phyloP scores from a whole-genome alignment of 179 eudicot genomes.

The Silene vulgaris region DNA sequence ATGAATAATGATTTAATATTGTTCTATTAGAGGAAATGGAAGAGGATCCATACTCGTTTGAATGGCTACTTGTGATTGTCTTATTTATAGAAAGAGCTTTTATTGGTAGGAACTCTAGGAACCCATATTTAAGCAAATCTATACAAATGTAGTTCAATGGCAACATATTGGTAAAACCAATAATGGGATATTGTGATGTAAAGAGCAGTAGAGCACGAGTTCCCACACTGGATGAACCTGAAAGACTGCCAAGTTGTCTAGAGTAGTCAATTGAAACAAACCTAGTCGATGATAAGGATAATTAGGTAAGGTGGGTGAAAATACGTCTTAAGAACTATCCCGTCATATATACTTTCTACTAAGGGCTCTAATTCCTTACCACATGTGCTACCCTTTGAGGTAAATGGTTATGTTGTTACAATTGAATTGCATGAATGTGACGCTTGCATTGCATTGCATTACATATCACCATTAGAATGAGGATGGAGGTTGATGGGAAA shows the following conservation, averaged over 20 bases:
- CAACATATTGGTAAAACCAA: neutral
- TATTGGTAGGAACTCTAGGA: neutral
- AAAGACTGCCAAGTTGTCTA: neutral
- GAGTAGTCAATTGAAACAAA: neutral
- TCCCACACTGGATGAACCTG: neutral
- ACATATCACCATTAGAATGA: neutral
- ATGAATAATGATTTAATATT: no score
- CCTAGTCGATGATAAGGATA: neutral
- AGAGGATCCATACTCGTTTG: no score
- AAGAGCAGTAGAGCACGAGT: neutral
- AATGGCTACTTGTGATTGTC: neutral
- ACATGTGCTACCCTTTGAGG: neutral
- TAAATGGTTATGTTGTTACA: neutral
- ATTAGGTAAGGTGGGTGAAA: neutral
- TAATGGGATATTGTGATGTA: neutral
- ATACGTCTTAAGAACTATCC: neutral
- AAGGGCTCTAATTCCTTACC: no score
- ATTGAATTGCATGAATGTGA: neutral
- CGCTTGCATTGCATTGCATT: neutral
- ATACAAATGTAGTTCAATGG: neutral
- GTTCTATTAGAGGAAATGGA: no score
- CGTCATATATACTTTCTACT: neutral
- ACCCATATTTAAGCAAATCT: neutral
- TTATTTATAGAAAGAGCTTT: neutral
- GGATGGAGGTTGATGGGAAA: neutral